Evolutionary conservation across 441 rosid species (phyloP), one percentile per base, ranked within the genome.

Genomic region (Populus hybrid): DNA sequence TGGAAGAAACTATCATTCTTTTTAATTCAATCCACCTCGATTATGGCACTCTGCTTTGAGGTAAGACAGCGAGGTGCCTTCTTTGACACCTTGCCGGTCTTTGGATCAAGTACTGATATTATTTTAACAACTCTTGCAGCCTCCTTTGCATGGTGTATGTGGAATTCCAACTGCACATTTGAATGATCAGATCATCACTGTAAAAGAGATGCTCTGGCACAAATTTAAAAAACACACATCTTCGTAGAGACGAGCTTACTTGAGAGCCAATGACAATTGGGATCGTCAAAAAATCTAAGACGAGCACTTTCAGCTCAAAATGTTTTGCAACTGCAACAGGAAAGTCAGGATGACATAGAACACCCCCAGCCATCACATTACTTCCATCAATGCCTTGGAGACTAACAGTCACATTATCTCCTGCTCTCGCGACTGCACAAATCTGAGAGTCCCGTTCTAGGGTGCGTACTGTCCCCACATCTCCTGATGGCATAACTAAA

Each of bases 211-310:
- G 10, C 59, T 65, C 23, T 64, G 5, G 40, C 50, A 67, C 20
- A 36, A 35, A 38, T 42, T 16, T 34, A 23, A 21, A 59, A 57
- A 12, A 42, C 40, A 14, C 42, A 30, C 20, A 20, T 32, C 20
- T 5, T n/a, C 14, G 30, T 42, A 68, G 4, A 18, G 32, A 9
- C 2, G 21, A 76, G 67, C 80, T 74, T 79, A 94, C 99, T 90
- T 91, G 97, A 80, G 99, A 89, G 67, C 99, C 99, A n/a, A 87
- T 86, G 54, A 97, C 78, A 87, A 97, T 90, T 14, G 98, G 99
- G 66, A 85, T 81, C 54, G 94, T 88, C 61, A 86, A 87, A 80
- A 86, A 87, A 80, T 97, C 99, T 81, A 97, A 84, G 74, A 90
- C 80, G 0, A 93, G 87, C 81, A 95, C 89, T 85, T 83, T 91